Conservation (phyloP, 208 protist genomes). For the Trypanosoma brucei region DNA sequence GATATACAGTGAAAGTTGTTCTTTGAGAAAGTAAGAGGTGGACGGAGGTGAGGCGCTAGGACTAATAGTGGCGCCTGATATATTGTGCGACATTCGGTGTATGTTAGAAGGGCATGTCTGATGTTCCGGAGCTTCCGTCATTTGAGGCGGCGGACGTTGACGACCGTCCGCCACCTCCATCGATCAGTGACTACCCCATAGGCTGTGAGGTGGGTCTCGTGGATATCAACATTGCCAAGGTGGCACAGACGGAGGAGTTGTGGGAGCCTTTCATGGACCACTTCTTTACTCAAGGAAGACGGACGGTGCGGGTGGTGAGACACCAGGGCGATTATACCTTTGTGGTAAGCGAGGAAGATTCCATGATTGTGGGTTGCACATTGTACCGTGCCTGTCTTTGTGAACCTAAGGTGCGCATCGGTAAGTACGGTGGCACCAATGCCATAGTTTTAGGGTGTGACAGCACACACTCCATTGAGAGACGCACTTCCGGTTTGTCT, state of each 20-base stretch:
- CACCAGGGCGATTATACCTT: conserved; percentile 85
- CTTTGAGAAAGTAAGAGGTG: too few relatives aligned
- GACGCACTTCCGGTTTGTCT: too few relatives aligned
- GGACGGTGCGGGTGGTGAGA: conserved; percentile 57
- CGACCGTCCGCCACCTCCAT: conserved; percentile 63
- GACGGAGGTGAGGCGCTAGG: too few relatives aligned
- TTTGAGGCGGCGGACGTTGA: conserved; percentile 70
- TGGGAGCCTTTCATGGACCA: conserved; percentile 79
- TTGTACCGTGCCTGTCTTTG: conserved; percentile 81
- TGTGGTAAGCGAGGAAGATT: conserved; percentile 53
- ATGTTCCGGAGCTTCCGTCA: conserved; percentile 49
- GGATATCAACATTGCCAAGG: conserved; percentile 59
- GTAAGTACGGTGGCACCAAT: not conserved
- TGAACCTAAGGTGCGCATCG: conserved; percentile 75
- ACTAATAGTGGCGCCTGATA: too few relatives aligned
- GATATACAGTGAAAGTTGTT: too few relatives aligned
- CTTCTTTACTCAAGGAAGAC: conserved; percentile 54
- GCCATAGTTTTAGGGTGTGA: not conserved
- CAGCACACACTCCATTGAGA: not conserved
- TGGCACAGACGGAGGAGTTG: conserved; percentile 54
- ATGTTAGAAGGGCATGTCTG: not conserved
- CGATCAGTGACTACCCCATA: conserved; percentile 75
- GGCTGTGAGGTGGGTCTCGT: conserved; percentile 81
- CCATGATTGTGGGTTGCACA: conserved; percentile 61
- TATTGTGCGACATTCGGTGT: too few relatives aligned